Evolutionary conservation across 257 asterid genomes (phyloP).

Genomic region (Phtheirospermum japonicum): DNA sequence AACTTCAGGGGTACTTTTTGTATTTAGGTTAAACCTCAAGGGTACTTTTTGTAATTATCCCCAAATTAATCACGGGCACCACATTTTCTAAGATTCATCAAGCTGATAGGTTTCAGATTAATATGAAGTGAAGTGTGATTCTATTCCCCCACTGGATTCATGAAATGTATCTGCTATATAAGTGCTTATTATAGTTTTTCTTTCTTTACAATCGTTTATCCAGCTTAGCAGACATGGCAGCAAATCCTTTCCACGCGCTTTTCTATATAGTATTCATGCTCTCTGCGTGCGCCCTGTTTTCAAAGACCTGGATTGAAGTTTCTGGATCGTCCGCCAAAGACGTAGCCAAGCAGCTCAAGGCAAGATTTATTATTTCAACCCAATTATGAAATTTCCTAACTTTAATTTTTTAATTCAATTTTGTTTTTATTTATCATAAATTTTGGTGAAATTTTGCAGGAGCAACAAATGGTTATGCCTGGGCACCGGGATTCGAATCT

Average conservation of each 20-base stretch:
- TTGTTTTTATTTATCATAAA: too few relatives aligned
- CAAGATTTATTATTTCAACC: conserved; percentile 21
- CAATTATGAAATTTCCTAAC: too few relatives aligned
- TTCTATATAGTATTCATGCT: conserved; percentile 65
- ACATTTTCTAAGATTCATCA: too few relatives aligned
- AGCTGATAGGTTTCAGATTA: conserved; percentile 1
- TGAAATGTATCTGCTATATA: background rate
- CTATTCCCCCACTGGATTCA: background rate
- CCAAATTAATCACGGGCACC: too few relatives aligned
- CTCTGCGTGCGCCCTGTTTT: conserved; percentile 66
- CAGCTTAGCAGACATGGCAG: conserved; percentile 66
- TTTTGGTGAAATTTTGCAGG: conserved; percentile 38
- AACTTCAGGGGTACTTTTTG: too few relatives aligned
- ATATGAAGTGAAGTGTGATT: conserved; percentile 5
- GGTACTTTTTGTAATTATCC: too few relatives aligned
- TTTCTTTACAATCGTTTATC: conserved; percentile 16
- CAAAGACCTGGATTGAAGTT: conserved; percentile 74
- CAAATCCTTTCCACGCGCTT: conserved; percentile 70
- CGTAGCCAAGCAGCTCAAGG: conserved; percentile 77
- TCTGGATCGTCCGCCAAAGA: conserved; percentile 76
- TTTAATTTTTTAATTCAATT: too few relatives aligned
- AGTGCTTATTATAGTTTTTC: conserved; percentile 17
- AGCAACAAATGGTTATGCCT: conserved; percentile 87
- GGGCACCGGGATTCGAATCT: conserved; percentile 68
- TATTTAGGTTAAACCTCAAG: too few relatives aligned